Evolutionary conservation across 495 filamentous ascomycete species (phyloP).

Genomic region (Evansstolkia leycettana): DNA sequence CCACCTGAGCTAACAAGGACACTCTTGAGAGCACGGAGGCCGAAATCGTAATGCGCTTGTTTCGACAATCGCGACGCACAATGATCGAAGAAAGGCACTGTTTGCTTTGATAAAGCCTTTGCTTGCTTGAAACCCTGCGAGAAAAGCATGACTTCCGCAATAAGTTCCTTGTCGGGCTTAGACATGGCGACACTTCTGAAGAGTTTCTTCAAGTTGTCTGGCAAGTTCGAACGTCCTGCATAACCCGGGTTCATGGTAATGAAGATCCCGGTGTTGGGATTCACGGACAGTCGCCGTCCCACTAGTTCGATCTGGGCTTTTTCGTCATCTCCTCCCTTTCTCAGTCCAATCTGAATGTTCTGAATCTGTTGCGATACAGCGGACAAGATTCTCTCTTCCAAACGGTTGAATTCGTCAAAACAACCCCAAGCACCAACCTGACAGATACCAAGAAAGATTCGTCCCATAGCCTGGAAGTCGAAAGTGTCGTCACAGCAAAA

Average conservation of each 20-base stretch:
- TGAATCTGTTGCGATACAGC: slow-evolving; percentile 98
- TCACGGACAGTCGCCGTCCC: slow-evolving; percentile 75
- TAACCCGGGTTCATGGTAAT: slow-evolving; percentile 99
- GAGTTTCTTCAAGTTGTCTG: slow-evolving; percentile 97
- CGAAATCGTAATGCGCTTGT: slow-evolving; percentile 98
- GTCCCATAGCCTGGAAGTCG: slow-evolving; percentile 98
- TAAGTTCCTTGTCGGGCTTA: slow-evolving; percentile 98
- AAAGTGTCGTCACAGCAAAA: slow-evolving; percentile 99
- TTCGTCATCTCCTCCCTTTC: slow-evolving; percentile 62
- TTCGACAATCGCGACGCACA: slow-evolving; percentile 74
- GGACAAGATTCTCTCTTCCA: slow-evolving; percentile 93
- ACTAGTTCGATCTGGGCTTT: slow-evolving; percentile 86
- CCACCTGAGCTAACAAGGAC: slow-evolving; percentile 95
- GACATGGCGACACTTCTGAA: slow-evolving; percentile 99
- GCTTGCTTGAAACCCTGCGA: slow-evolving; percentile 97
- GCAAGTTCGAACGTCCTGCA: slow-evolving; percentile 92
- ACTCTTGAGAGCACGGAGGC: slow-evolving; percentile 92
- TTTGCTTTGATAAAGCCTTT: slow-evolving; percentile 82
- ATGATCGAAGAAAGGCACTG: slow-evolving; percentile 93
- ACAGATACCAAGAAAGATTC: slow-evolving; percentile 98
- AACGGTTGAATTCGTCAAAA: slow-evolving; percentile 98
- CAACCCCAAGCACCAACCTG: slow-evolving; percentile 99
- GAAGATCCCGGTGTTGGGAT: slow-evolving; percentile 92
- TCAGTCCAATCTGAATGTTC: slow-evolving; percentile 93
- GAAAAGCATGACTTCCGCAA: slow-evolving; percentile 98